Conservation (phyloP, 768 basidiomycete genomes). For the Suillus placidus region DNA sequence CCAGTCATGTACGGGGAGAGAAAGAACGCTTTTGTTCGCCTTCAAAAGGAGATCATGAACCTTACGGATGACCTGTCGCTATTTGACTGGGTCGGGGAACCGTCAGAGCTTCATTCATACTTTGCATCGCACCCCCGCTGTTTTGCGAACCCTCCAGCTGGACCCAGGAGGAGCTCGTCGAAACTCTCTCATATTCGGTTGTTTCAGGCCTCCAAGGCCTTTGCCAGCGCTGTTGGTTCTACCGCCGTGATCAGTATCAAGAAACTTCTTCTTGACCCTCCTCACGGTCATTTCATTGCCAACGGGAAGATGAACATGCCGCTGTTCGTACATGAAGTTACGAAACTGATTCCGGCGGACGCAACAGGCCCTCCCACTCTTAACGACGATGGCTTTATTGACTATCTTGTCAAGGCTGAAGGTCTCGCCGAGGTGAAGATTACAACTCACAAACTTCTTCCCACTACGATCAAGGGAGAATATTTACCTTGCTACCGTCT, state of each 20-base stretch:
- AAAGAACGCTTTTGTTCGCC: conserved; percentile 24
- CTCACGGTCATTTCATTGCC: conserved; percentile 32
- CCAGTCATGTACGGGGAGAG: conserved; percentile 34
- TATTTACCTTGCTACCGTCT: conserved; percentile 14
- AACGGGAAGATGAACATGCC: conserved; percentile 34
- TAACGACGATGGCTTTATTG: neutral
- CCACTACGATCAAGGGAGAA: neutral
- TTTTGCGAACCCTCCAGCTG: conserved; percentile 15
- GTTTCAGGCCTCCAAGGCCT: neutral
- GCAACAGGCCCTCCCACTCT: neutral
- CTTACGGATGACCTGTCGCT: conserved; percentile 28
- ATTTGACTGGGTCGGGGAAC: conserved; percentile 32
- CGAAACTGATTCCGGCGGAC: neutral
- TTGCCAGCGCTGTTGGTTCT: conserved; percentile 21
- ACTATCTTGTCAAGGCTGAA: conserved; percentile 23
- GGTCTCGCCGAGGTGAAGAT: conserved; percentile 22
- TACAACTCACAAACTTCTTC: conserved; percentile 19
- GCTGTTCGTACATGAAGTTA: conserved; percentile 13
- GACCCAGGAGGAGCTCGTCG: neutral
- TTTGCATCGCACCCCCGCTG: conserved; percentile 27
- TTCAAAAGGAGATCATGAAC: conserved; percentile 33
- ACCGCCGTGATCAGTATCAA: conserved; percentile 16
- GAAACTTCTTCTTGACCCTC: conserved; percentile 23
- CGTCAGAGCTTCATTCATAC: conserved; percentile 29
- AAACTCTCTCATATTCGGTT: conserved; percentile 6